Base-by-base conservation (phyloP, 2,329 filamentous ascomycete genomes). In the Bipolaris cookei region DNA sequence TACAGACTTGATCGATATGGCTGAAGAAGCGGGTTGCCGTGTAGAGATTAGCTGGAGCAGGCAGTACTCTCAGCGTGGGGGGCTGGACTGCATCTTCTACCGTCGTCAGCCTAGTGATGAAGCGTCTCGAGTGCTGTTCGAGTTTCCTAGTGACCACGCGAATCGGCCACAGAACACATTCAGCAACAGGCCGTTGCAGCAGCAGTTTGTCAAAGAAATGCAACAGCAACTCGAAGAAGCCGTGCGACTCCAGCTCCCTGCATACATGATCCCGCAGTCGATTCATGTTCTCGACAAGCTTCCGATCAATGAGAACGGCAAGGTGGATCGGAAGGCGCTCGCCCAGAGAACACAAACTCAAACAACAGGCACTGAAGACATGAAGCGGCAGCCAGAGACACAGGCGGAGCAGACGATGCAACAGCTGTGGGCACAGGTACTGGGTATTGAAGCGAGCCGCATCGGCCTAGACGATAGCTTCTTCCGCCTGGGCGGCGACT, bases 401-500 rank as follows among this genome's bases (percentile, higher is more conserved):
- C 6, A 23, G 2, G 44, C 23, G 13, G 60, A 58, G 47, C 16
- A 23, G 20, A 47, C 42, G 18, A n/a, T 62, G 25, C 59, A 55
- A 39, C 20, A 42, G 11, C 35, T 56, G 5, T 54, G 54, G 30
- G 52, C 54, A 2, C 37, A 46, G 16, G 54, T 63, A 4, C 43
- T 58, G 1, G 23, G 16, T 7, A 50, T 50, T 18, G 35, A 50
- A 4, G n/a, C 47, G 3, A 14, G 25, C 13, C 23, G 47, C 13
- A 41, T 50, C 11, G 37, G 47, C 1, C 10, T 50, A 4, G 38
- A 78, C 38, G 77, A 79, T 34, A 78, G 69, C 55, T 81, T 81
- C 65, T 78, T 80, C 53, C 69, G 71, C 0, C 65, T 78, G 2
- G 79, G 79, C 35, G 79, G 79, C 30, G 78, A 80, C 53, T 80